Percentiles rank a stretch among this genome's conserved stretches.
Conservation (phyloP, 306 rosid genomes). For the Hippophae tibetana region DNA sequence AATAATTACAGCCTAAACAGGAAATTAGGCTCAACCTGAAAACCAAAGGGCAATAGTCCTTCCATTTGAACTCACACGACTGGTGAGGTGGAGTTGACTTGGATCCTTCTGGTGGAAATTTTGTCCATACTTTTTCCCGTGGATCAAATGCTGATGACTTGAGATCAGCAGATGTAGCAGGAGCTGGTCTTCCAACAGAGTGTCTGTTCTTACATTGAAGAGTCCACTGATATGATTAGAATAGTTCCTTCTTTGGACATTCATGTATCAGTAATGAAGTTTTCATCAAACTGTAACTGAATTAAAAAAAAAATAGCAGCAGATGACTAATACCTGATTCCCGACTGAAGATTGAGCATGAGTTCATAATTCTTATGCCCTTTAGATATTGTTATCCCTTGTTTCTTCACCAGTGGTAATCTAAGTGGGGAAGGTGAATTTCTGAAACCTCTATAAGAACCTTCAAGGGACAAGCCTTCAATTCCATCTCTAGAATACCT, state of each 20-base stretch:
- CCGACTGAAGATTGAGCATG: conserved; percentile 95
- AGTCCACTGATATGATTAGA: conserved; percentile 16
- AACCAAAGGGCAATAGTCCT: conserved; percentile 93
- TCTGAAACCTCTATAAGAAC: conserved; percentile 17
- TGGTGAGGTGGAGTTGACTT: conserved; percentile 92
- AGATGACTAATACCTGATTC: conserved; percentile 72
- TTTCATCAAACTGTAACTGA: not conserved
- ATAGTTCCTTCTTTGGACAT: not conserved
- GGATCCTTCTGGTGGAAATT: conserved; percentile 92
- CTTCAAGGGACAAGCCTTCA: conserved; percentile 24
- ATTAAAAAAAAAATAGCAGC: not conserved
- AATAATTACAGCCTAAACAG: conserved; percentile 2
- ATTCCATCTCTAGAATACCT: conserved; percentile 25
- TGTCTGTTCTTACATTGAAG: conserved; percentile 55
- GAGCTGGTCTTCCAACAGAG: conserved; percentile 97
- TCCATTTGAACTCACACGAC: conserved; percentile 84
- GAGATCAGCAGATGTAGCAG: conserved; percentile 72
- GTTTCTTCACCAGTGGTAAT: conserved; percentile 38
- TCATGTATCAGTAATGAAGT: not conserved
- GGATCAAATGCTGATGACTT: conserved; percentile 89
- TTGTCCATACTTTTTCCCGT: conserved; percentile 88
- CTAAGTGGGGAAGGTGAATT: conserved; percentile 17
- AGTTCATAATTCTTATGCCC: conserved; percentile 91
- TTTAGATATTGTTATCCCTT: conserved; percentile 69
- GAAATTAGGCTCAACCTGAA: conserved; percentile 54